Conservation (phyloP, 78 protist species). For the Dictyostelium firmibasis region DNA sequence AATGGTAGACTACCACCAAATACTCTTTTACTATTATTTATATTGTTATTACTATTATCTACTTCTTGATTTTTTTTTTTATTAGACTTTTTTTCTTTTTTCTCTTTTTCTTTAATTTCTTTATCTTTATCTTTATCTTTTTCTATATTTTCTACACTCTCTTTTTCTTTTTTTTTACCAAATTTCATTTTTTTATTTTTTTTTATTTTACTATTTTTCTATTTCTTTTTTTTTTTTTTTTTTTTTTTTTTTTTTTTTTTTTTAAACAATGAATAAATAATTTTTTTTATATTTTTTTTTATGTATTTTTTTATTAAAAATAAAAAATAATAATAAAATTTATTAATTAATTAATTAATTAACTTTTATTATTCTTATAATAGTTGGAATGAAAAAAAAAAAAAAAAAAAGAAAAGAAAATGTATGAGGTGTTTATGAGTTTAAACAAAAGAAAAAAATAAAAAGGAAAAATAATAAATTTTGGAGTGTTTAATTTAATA, state of each 20-base stretch:
- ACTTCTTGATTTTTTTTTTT: neutral
- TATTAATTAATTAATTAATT: neutral
- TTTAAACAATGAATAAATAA: neutral
- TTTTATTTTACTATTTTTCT: neutral
- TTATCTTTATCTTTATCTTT: neutral
- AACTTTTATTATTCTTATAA: neutral
- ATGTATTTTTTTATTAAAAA: too few species aligned
- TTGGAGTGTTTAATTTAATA: neutral
- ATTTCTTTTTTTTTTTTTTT: neutral
- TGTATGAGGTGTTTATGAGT: neutral
- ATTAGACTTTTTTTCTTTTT: neutral
- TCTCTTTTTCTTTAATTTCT: neutral
- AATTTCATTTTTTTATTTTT: conserved; percentile 50
- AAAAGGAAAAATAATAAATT: neutral
- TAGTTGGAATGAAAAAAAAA: neutral
- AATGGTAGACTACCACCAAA: conserved; percentile 39
- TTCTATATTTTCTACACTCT: neutral
- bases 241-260: neutral
- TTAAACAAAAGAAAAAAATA: neutral
- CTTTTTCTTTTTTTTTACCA: conserved; percentile 73
- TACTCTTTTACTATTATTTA: neutral
- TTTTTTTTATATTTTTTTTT: neutral
- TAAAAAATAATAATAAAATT: neutral
- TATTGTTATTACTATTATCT: neutral
- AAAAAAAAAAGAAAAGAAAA: neutral